Evolutionary conservation across 1,284 basidiomycete genomes (phyloP), one percentile per base, ranked within the genome.

Genomic region (Apiotrichum mycotoxinovorans): DNA sequence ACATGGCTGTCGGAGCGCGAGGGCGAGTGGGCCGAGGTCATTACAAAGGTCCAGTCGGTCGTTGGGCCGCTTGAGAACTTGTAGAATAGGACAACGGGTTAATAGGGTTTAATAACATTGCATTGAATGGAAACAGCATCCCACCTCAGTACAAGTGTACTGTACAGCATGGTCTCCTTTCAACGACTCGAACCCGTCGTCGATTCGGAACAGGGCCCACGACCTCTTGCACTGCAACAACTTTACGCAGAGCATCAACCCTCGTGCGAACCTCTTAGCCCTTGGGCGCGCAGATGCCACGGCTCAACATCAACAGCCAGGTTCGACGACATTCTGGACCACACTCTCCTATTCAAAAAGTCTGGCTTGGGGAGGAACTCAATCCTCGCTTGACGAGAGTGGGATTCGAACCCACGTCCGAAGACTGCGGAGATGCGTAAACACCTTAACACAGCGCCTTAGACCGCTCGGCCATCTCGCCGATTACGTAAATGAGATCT

Each of bases 1-100:
- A 98, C 95, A 9, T 92, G 91, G 40, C 81, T 97, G 17, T 97
- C 94, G 3, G 86, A 93, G 59, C 82, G 87, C 5, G 83, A 86
- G 33, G 85, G 83, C 11, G 95, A 98, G 73, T 98, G 94, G 94
- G 89, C 91, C 12, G 95, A 98, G 74, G 95, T 97, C 81, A 70
- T 87, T 20, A 82, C 86, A 20, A 98, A 98, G 73, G 82, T 93
- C 15, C 68, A 72, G 46, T 73, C 72, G 26, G 79, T 81, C 0
- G 70, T 74, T 0, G 73, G 73, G 0, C 64, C 58, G 15, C 38
- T 69, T 33, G 58, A 68, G 12, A 58, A 56, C 8, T 26, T 44
- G 51, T 59, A 41, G 50, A 49, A 30, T 49, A n/a, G 41, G 18
- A 25, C 38, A 40, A n/a, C 17, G 17, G 11, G 4, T 38, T 18